phyloP scores from a whole-genome alignment of 2,329 filamentous ascomycete genomes.

The Diaporthe capsici region DNA sequence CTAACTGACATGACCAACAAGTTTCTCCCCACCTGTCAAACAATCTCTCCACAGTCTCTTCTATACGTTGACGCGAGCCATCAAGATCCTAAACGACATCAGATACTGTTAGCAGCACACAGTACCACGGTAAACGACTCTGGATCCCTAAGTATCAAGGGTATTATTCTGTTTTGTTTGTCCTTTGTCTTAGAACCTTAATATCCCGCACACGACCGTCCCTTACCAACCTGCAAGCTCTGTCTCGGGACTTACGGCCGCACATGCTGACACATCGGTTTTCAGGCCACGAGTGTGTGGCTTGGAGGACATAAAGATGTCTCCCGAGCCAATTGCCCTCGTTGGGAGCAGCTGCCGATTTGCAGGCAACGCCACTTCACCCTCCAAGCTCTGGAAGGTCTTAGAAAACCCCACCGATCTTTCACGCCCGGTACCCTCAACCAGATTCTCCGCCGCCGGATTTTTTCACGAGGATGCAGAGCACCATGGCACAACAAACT shows the following conservation, averaged over 20 bases:
- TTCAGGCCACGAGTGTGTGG: not conserved
- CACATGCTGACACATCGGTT: not conserved
- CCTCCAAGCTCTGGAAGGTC: slow-evolving; percentile 51
- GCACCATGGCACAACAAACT: slow-evolving; percentile 52
- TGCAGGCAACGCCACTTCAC: slow-evolving; percentile 49
- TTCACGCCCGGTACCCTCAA: slow-evolving; percentile 45
- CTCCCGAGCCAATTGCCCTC: slow-evolving; percentile 48
- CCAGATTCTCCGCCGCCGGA: slow-evolving; percentile 49
- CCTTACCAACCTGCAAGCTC: not conserved
- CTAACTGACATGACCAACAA: too few species aligned
- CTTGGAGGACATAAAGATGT: slow-evolving; percentile 40
- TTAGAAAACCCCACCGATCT: slow-evolving; percentile 49
- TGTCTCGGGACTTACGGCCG: slow-evolving; percentile 7
- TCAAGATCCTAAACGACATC: not conserved
- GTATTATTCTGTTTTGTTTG: not conserved
- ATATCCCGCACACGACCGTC: too few species aligned
- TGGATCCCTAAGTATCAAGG: not conserved
- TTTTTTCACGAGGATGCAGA: slow-evolving; percentile 52
- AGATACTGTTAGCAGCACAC: too few species aligned
- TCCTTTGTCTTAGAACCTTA: not conserved
- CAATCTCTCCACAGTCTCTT: not conserved
- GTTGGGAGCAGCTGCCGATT: slow-evolving; percentile 52
- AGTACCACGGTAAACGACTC: not conserved
- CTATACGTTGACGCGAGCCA: not conserved
- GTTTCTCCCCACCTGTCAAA: too few species aligned